phyloP scores from a whole-genome alignment of 2,329 filamentous ascomycete genomes.

The Juglanconis juglandina region DNA sequence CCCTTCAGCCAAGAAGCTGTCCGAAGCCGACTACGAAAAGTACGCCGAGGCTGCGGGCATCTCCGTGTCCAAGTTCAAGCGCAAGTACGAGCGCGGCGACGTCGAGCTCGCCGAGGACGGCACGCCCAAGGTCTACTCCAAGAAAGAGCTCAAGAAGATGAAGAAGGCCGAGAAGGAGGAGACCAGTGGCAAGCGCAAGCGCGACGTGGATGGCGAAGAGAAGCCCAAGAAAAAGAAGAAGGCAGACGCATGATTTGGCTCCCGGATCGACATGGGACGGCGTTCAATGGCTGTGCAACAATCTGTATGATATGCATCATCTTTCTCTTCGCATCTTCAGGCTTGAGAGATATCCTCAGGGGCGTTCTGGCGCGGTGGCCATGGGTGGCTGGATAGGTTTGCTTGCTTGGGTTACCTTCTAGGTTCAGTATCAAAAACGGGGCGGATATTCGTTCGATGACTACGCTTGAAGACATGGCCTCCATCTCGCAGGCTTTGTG shows the following conservation, averaged over 20 bases:
- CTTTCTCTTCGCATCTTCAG: conserved; percentile 15
- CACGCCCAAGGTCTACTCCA: conserved; percentile 64
- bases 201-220: conserved; percentile 63
- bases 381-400: not conserved
- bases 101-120: conserved; percentile 65
- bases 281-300: conserved; percentile 12
- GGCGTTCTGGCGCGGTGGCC: conserved; percentile 17
- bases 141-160: conserved; percentile 73
- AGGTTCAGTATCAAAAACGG: not conserved
- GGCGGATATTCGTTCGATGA: not conserved
- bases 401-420: not conserved
- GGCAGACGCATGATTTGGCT: conserved; percentile 13
- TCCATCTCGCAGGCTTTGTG: too few species aligned
- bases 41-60: conserved; percentile 65
- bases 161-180: conserved; percentile 60
- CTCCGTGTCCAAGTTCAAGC: conserved; percentile 72
- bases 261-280: not conserved
- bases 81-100: conserved; percentile 73
- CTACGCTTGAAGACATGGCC: too few species aligned
- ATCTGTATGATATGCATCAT: conserved; percentile 17
- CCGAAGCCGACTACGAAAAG: conserved; percentile 54
- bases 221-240: conserved; percentile 50
- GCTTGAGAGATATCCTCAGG: conserved; percentile 20
- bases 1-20: conserved; percentile 39
- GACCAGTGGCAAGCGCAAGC: conserved; percentile 70